phyloP scores from a whole-genome alignment of 345 rosid species.

The Sisymbrium irio region DNA sequence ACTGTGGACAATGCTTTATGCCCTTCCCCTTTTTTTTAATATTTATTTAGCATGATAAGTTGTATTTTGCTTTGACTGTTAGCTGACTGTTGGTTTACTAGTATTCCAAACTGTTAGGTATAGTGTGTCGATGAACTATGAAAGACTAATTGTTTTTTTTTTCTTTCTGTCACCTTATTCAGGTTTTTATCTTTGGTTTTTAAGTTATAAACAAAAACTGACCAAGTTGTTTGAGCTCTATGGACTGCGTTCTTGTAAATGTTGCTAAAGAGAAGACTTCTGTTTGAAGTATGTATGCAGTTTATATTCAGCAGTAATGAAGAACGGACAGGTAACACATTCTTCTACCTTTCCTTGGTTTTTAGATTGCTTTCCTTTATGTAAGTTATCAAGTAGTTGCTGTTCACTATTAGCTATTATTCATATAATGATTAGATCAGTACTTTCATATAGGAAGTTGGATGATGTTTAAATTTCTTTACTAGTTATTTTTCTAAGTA shows the following conservation, averaged over 20 bases:
- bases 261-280: conserved; percentile 5
- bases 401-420: background rate
- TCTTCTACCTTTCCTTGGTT: background rate
- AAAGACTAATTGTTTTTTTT: background rate
- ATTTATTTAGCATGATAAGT: background rate
- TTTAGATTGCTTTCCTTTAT: background rate
- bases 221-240: background rate
- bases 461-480: background rate
- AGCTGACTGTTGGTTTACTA: background rate
- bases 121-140: background rate
- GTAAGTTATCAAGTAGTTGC: background rate
- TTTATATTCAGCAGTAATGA: conserved; percentile 29
- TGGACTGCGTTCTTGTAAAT: conserved; percentile 15
- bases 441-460: background rate
- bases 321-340: conserved; percentile 36
- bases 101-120: background rate
- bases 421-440: background rate
- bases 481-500: background rate
- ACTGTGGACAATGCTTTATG: conserved; percentile 15
- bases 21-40: background rate
- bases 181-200: conserved; percentile 26
- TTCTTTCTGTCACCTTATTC: background rate
- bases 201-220: background rate
- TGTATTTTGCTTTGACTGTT: conserved; percentile 21
- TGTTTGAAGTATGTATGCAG: conserved; percentile 8